phyloP scores from a whole-genome alignment of 495 filamentous ascomycete species.

The Lineolata rhizophorae region DNA sequence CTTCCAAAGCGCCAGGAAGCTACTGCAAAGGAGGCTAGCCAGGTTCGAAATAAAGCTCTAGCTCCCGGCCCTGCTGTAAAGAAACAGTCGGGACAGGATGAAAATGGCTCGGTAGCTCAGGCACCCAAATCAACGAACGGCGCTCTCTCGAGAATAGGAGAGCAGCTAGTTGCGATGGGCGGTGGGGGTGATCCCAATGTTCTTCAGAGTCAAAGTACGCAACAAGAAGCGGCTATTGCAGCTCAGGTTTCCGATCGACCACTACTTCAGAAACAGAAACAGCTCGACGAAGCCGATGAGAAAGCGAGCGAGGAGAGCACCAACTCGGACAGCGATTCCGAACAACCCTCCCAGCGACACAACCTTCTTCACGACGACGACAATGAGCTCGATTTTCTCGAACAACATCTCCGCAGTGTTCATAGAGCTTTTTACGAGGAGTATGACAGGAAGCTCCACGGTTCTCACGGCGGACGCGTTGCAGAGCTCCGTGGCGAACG shows the following conservation, averaged over 20 bases:
- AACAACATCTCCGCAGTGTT: constrained; percentile 47
- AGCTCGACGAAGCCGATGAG: constrained; percentile 67
- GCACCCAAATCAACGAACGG: no score
- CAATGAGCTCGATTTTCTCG: constrained; percentile 49
- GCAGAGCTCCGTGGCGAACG: constrained; percentile 34
- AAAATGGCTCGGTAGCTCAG: constrained; percentile 6
- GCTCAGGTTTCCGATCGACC: constrained; percentile 79
- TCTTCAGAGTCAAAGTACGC: constrained; percentile 49
- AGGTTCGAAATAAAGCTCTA: neutral
- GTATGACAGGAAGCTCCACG: constrained; percentile 35
- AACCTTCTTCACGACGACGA: constrained; percentile 74
- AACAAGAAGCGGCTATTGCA: constrained; percentile 66
- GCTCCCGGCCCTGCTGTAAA: constrained; percentile 11
- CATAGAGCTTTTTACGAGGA: constrained; percentile 64
- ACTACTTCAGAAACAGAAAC: constrained; percentile 66
- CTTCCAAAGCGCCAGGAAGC: constrained; percentile 45
- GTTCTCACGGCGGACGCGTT: constrained; percentile 32
- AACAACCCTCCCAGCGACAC: constrained; percentile 30
- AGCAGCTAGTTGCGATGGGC: constrained; percentile 58
- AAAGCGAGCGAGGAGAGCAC: constrained; percentile 22
- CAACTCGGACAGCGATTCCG: constrained; percentile 22
- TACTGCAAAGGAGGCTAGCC: constrained; percentile 2
- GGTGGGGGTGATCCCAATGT: constrained; percentile 47
- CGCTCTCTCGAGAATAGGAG: constrained; percentile 35
- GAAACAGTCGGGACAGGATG: constrained; percentile 10